These are phyloP conservation scores for Pascua sp. DNA, from an alignment of 1,284 basidiomycete species.

Conservation along the genomic window DNA sequence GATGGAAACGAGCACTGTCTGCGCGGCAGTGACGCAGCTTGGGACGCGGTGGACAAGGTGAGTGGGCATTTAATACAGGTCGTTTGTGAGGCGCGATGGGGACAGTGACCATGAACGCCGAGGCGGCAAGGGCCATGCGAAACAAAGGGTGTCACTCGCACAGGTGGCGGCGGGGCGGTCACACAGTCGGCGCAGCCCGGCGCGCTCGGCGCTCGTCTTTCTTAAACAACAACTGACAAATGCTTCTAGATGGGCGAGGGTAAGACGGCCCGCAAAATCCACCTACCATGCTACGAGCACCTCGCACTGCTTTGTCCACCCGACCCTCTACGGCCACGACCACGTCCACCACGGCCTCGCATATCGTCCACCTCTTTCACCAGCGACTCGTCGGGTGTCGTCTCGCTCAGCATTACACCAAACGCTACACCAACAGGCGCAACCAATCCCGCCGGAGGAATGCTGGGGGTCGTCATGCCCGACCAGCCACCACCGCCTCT, in stretches of 20 bases:
- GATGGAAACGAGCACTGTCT: slow-evolving; percentile 28
- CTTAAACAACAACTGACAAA: slow-evolving; percentile 3
- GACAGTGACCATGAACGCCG: no score
- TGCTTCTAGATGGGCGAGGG: slow-evolving; percentile 19
- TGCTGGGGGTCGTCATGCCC: no score
- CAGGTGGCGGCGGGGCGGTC: not conserved
- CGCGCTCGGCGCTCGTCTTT: not conserved
- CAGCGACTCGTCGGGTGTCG: slow-evolving; percentile 16
- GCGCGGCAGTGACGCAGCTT: slow-evolving; percentile 25
- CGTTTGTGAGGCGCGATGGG: no score
- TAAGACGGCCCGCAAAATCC: slow-evolving; percentile 36
- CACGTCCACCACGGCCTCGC: slow-evolving; percentile 8
- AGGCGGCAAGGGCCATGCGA: no score
- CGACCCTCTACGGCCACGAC: slow-evolving; percentile 5
- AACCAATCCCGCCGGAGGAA: no score
- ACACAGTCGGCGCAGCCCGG: not conserved
- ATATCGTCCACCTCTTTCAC: slow-evolving; percentile 15
- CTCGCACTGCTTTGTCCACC: slow-evolving; percentile 30
- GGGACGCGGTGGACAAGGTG: slow-evolving; percentile 32
- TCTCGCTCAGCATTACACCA: not conserved
- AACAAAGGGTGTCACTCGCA: no score
- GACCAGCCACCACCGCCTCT: no score
- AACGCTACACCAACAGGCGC: no score
- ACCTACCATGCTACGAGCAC: slow-evolving; percentile 35
- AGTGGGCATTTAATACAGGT: not conserved